A percentile compares a stretch with the other conserved stretches of the same genome.
These are phyloP conservation scores for Ophiostoma australiae DNA, from an alignment of 2,329 filamentous ascomycete species.

Conservation along the genomic window DNA sequence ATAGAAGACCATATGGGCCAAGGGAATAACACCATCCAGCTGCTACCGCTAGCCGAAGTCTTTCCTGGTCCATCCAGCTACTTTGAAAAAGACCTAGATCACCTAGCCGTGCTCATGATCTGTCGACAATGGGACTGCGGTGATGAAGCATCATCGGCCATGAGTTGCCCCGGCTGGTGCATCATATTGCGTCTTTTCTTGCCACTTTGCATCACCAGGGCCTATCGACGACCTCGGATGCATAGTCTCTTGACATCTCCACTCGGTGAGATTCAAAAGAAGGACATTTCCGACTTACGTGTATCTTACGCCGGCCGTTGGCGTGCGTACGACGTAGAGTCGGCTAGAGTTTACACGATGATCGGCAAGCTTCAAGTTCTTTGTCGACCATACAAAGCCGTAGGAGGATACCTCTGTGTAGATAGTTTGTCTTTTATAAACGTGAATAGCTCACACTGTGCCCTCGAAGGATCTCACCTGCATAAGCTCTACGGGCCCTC, in stretches of 20 bases:
- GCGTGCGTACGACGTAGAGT: neutral
- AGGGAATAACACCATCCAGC: neutral
- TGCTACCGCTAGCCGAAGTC: neutral
- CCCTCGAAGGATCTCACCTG: slow-evolving; percentile 1
- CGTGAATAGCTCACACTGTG: neutral
- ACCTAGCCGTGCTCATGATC: neutral
- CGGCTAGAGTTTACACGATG: neutral
- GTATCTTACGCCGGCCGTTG: neutral
- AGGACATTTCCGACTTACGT: neutral
- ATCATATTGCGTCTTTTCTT: neutral
- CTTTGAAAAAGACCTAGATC: neutral
- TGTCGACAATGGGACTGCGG: neutral
- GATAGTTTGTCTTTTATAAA: neutral
- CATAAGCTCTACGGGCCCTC: neutral
- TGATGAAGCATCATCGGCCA: neutral
- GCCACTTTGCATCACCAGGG: neutral
- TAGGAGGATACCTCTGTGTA: neutral
- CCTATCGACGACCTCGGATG: neutral
- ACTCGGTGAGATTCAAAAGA: slow-evolving; percentile 5
- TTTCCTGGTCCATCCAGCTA: neutral
- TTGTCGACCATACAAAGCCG: neutral
- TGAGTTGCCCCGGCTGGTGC: slow-evolving; percentile 1
- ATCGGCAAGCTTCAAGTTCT: neutral
- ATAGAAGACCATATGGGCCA: neutral
- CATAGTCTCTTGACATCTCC: neutral